Percentiles rank a stretch among this genome's conserved stretches.
These are phyloP conservation scores for Aspergillus nomiae DNA, from an alignment of 2,329 filamentous ascomycete genomes.

Conservation along the genomic window DNA sequence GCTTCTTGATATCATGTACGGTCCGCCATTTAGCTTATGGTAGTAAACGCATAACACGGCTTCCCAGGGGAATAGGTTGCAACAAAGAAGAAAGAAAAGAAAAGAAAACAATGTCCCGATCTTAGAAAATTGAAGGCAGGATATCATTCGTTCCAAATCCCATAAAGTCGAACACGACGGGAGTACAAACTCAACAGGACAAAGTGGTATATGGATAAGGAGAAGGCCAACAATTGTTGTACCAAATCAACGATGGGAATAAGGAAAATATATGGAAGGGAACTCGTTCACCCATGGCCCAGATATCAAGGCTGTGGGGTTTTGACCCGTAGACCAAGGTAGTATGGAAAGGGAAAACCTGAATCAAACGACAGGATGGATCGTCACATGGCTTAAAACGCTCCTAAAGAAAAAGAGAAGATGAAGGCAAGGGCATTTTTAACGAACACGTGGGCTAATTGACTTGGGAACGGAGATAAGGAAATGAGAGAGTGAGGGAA, in stretches of 20 bases:
- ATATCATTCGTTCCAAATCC: not conserved
- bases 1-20: not conserved
- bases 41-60: not conserved
- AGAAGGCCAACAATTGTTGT: conserved; percentile 1
- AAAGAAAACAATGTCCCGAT: not conserved
- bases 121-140: no score
- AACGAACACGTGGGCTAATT: conserved; percentile 11
- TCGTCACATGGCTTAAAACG: conserved; percentile 18
- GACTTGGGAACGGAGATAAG: conserved; percentile 15
- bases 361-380: conserved; percentile 16
- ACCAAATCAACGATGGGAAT: not conserved
- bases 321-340: conserved; percentile 10
- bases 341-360: not conserved
- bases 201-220: conserved; percentile 9
- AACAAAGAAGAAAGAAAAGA: not conserved
- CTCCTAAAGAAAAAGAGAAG: conserved; percentile 9
- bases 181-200: not conserved
- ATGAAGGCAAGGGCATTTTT: not conserved
- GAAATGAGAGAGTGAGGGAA: not conserved
- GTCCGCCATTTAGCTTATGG: not conserved
- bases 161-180: not conserved
- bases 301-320: not conserved
- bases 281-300: conserved; percentile 19
- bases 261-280: conserved; percentile 5
- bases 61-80: not conserved